Evolutionary conservation across 2,329 filamentous ascomycete species (phyloP).

Genomic region (Botrytis aclada): DNA sequence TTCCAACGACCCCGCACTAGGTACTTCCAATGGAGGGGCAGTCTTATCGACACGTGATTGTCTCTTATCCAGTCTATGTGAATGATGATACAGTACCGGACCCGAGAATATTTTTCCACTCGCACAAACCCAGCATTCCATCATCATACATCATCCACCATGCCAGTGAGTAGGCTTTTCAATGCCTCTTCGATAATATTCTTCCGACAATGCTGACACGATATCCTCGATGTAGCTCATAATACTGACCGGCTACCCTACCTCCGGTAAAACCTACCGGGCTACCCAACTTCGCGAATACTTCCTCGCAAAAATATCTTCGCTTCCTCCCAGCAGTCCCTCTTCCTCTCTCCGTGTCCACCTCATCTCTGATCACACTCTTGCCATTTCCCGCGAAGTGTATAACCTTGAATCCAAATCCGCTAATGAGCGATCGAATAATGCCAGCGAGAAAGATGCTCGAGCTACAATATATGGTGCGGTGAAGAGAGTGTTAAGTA

Average conservation of each 20-base stretch:
- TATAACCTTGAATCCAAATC: slow-evolving; percentile 63
- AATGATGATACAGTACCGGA: neutral
- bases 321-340: slow-evolving; percentile 36
- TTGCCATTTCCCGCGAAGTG: slow-evolving; percentile 66
- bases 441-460: slow-evolving; percentile 76
- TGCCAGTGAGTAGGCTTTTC: slow-evolving; percentile 10
- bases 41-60: neutral
- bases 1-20: neutral
- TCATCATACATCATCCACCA: slow-evolving; percentile 7
- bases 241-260: slow-evolving; percentile 64
- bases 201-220: neutral
- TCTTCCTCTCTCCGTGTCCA: slow-evolving; percentile 58
- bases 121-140: neutral
- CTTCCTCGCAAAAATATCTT: slow-evolving; percentile 54
- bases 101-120: slow-evolving; percentile 11
- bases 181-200: neutral
- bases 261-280: slow-evolving; percentile 66
- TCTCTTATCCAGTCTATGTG: neutral
- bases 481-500: slow-evolving; percentile 70
- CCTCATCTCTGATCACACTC: slow-evolving; percentile 69
- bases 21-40: neutral
- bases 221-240: slow-evolving; percentile 51
- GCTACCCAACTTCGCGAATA: slow-evolving; percentile 64
- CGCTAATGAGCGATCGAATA: slow-evolving; percentile 64
- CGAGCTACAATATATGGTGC: slow-evolving; percentile 73